A percentile compares a stretch with the other conserved stretches of the same genome.
These are phyloP conservation scores for Brassica rapa DNA, from an alignment of 345 rosid species.

Conservation along the genomic window DNA sequence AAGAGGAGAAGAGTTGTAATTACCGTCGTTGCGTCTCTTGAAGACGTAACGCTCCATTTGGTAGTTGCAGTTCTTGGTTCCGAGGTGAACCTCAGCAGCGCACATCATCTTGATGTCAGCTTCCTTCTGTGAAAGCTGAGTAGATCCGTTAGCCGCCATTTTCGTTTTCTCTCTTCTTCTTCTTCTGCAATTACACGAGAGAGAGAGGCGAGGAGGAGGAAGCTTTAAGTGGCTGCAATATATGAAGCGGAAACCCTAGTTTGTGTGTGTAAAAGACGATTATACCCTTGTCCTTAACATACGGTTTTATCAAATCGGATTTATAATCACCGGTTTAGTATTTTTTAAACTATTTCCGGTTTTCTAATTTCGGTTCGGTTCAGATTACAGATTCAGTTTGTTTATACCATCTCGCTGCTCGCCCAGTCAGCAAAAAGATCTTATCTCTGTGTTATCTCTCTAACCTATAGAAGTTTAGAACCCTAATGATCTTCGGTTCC, in stretches of 20 bases:
- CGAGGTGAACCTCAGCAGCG: conserved; percentile 91
- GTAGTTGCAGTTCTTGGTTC: conserved; percentile 85
- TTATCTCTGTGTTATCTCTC: neutral
- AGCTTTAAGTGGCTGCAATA: neutral
- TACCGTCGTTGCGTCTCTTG: conserved; percentile 95
- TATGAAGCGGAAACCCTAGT: conserved; percentile 11
- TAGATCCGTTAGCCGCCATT: conserved; percentile 41
- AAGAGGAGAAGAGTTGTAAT: neutral
- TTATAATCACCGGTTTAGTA: neutral
- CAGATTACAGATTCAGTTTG: neutral
- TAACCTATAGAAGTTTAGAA: neutral
- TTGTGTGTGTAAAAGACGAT: neutral
- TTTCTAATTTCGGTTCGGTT: neutral
- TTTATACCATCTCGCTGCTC: neutral
- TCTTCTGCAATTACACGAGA: conserved; percentile 17
- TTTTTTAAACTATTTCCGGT: neutral
- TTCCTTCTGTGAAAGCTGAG: conserved; percentile 70
- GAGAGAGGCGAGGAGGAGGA: conserved; percentile 10
- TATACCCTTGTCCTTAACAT: neutral
- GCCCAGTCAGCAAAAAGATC: neutral
- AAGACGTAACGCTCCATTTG: conserved; percentile 95
- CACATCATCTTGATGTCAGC: conserved; percentile 85
- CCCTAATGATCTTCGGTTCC: conserved; percentile 26
- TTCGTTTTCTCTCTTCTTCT: conserved; percentile 20
- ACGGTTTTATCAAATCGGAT: neutral